Conservation (phyloP, 106 monocot genomes). For the Dactylorhiza incarnata region DNA sequence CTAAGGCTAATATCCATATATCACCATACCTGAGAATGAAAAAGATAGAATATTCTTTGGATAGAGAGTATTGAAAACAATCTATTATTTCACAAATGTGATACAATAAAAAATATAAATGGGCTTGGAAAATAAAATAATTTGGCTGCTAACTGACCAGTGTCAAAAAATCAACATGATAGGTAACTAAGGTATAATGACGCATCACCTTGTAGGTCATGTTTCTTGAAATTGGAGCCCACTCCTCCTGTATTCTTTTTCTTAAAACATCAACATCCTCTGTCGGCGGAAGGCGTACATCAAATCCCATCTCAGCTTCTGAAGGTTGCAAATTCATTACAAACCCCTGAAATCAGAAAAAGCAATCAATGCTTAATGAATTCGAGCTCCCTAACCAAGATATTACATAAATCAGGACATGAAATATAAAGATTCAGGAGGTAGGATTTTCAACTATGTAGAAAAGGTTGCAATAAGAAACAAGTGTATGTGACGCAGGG, state of each 20-base stretch:
- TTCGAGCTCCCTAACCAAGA: not conserved
- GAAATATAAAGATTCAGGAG: not conserved
- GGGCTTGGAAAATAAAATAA: no score
- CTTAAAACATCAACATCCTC: constrained; percentile 35
- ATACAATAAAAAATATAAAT: no score
- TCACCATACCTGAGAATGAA: not conserved
- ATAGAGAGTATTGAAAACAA: not conserved
- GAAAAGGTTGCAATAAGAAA: no score
- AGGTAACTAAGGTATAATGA: not conserved
- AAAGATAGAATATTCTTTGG: not conserved
- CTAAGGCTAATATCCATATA: no score
- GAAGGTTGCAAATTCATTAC: constrained; percentile 96
- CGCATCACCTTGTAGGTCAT: constrained; percentile 56
- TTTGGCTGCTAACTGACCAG: not conserved
- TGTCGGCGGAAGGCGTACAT: constrained; percentile 79
- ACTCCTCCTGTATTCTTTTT: constrained; percentile 65
- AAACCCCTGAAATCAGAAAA: constrained; percentile 60
- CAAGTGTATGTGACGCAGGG: no score
- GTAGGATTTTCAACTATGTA: no score
- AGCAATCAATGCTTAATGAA: not conserved
- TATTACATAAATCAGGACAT: not conserved
- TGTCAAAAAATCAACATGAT: not conserved
- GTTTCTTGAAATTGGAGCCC: constrained; percentile 70
- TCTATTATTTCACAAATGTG: not conserved
- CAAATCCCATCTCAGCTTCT: constrained; percentile 80